Evolutionary conservation across 1,284 basidiomycete species (phyloP).

Genomic region (Blastosporella zonata): DNA sequence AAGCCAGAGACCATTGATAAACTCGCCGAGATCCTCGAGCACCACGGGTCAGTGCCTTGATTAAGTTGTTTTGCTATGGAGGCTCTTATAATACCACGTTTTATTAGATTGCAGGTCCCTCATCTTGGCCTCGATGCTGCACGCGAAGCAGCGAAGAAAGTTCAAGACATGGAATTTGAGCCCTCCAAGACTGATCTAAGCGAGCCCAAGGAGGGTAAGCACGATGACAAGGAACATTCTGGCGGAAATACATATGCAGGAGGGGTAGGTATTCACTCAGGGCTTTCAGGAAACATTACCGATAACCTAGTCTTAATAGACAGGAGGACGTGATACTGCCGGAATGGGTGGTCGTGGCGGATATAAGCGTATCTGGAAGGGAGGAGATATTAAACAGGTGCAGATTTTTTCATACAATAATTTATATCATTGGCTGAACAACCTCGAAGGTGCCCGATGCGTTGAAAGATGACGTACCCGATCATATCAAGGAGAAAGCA

Average conservation of each 20-base stretch:
- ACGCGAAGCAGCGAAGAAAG: constrained; percentile 46
- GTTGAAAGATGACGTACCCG: constrained; percentile 56
- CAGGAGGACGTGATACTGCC: constrained; percentile 65
- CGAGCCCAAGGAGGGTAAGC: constrained; percentile 57
- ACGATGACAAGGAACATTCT: constrained; percentile 55
- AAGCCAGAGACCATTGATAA: constrained; percentile 62
- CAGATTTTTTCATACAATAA: not conserved
- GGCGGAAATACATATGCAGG: constrained; percentile 64
- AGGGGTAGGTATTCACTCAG: constrained; percentile 40
- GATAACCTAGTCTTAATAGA: constrained; percentile 32
- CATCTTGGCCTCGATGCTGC: constrained; percentile 54
- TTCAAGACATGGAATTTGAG: constrained; percentile 56
- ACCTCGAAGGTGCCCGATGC: constrained; percentile 44
- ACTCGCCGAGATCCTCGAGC: constrained; percentile 51
- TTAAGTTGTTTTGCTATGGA: not conserved
- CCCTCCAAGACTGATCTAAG: constrained; percentile 47
- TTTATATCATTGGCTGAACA: not conserved
- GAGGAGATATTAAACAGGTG: constrained; percentile 62
- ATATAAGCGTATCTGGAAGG: constrained; percentile 64
- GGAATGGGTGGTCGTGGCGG: constrained; percentile 63
- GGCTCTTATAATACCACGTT: not conserved
- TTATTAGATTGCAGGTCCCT: constrained; percentile 47
- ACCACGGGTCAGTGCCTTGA: constrained; percentile 48
- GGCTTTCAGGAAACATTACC: too few species aligned
- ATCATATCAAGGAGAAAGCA: constrained; percentile 57